Conservation (phyloP, 371 early-diverging fungal genomes). For the Smittium culicis region DNA sequence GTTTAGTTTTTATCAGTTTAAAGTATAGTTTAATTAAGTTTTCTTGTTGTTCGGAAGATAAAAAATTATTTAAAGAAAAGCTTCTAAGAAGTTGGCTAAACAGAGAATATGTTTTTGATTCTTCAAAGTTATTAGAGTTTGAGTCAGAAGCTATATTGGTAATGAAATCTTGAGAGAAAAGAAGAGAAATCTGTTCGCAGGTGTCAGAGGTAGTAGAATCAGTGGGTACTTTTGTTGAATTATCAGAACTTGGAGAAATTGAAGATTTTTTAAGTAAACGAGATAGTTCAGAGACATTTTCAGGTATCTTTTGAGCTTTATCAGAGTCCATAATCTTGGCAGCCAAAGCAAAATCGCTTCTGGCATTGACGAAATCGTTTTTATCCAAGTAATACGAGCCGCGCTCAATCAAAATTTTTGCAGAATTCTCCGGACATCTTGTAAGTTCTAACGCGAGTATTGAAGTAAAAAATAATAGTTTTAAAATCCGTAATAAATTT, state of each 20-base stretch:
- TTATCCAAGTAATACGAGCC: background rate
- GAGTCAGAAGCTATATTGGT: no score
- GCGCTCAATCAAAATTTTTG: background rate
- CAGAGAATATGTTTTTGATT: no score
- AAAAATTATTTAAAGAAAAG: no score
- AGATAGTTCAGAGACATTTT: background rate
- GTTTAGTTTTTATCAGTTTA: no score
- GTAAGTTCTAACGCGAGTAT: background rate
- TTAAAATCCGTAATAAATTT: background rate
- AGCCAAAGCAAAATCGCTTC: background rate
- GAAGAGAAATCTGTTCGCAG: no score
- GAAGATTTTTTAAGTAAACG: background rate
- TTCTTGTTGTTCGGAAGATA: no score
- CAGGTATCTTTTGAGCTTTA: background rate
- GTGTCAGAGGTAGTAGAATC: no score
- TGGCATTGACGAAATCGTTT: background rate
- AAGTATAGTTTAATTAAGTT: no score
- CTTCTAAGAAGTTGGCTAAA: no score
- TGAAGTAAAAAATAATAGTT: background rate
- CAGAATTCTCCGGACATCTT: background rate
- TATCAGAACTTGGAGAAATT: background rate
- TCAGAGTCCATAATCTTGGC: constrained; percentile 3
- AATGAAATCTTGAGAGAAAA: no score
- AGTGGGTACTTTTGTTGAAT: background rate
- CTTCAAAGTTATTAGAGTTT: no score